phyloP scores from a whole-genome alignment of 345 rosid species.

The rapeseed (Brassica napus) region DNA sequence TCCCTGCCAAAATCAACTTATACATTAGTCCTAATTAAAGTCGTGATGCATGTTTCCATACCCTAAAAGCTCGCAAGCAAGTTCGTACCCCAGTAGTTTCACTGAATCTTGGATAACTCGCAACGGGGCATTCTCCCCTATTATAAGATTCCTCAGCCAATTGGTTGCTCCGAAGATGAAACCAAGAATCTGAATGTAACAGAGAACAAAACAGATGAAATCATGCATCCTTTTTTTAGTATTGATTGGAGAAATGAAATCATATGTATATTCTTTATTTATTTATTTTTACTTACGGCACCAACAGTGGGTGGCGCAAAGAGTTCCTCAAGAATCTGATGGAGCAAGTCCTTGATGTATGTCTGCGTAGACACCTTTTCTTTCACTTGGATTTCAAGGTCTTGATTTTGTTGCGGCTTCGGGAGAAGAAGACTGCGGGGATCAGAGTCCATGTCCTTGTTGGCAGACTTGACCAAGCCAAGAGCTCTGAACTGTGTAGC shows the following conservation, averaged over 20 bases:
- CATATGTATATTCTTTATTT: no score
- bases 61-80: background rate
- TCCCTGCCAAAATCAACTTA: constrained; percentile 51
- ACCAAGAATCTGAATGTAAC: constrained; percentile 64
- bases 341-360: constrained; percentile 48
- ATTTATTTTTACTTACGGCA: constrained; percentile 55
- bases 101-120: constrained; percentile 80
- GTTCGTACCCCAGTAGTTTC: constrained; percentile 70
- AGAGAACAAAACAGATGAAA: background rate
- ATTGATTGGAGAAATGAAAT: background rate
- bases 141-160: constrained; percentile 73
- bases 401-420: constrained; percentile 32
- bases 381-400: constrained; percentile 36
- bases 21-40: background rate
- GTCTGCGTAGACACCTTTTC: constrained; percentile 40
- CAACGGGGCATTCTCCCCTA: constrained; percentile 73
- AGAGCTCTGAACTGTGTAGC: constrained; percentile 57
- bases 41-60: constrained; percentile 9
- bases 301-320: constrained; percentile 81
- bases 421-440: constrained; percentile 60
- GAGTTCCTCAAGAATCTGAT: constrained; percentile 68
- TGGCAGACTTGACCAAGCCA: constrained; percentile 50
- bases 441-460: constrained; percentile 55
- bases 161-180: constrained; percentile 68
- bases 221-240: background rate